Evolutionary conservation across 805 yeast species (phyloP), one percentile per base, ranked within the genome.

Genomic region (Monosporozyma siamensis): DNA sequence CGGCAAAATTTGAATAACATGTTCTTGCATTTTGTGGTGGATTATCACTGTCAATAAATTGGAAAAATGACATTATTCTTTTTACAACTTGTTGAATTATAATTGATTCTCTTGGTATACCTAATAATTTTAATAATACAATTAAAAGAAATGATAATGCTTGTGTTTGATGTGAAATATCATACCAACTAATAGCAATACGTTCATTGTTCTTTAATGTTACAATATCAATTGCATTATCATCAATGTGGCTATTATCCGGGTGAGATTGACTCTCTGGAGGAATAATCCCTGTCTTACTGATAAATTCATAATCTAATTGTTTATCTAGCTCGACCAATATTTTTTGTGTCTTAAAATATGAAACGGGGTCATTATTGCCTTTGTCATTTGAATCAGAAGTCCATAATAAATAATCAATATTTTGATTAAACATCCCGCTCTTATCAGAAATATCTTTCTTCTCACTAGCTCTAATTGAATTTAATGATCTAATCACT

Each of bases 151-250:
- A 60, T 0, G 65, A 62, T 11, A 62, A 47, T 2, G 59, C 66
- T 48, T 62, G 66, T 1, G 65, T 59, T 42, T 62, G 66, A 44
- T 62, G 66, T 4, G 66, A 61, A 12, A 62, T 62, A 41, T 62
- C 66, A 45, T 62, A 62, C 66, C 66, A 62, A 41, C 65, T 61
- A 7, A 62, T 55, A 5, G 64, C 65, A 18, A 62, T 50, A 17
- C 48, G 47, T 35, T 58, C 56, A 4, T 57, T 61, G 42, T 44
- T 52, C 34, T 47, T 44, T 38, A 60, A 31, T 2, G 47, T 54
- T 3, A 62, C 63, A n/a, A 53, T 20, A 43, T 62, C 64, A 23
- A 62, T 61, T 12, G 65, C 66, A 48, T 60, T 56, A 40, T 62
- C 66, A 11, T 54, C 43, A 5, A 59, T 55, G 26, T 51, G 51